These are phyloP conservation scores for Albophoma yamanashiensis DNA, from an alignment of 2,329 filamentous ascomycete species.

Conservation along the genomic window DNA sequence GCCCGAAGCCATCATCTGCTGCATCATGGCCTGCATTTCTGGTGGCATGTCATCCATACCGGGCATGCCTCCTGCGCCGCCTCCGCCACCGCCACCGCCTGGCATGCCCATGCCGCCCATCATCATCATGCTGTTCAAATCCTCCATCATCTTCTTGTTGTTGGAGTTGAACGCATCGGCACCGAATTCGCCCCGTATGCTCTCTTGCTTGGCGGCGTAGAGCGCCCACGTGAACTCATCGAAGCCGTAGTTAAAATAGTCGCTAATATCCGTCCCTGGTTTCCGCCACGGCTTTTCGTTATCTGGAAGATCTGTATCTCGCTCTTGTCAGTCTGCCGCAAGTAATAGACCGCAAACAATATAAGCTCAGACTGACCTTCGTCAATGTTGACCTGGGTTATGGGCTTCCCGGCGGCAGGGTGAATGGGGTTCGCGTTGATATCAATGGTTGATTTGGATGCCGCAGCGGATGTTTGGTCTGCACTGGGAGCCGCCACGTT, in stretches of 20 bases:
- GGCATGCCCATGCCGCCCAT: constrained; percentile 38
- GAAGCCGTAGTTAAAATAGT: constrained; percentile 99
- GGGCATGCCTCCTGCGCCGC: constrained; percentile 29
- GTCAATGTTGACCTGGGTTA: constrained; percentile 67
- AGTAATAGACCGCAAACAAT: not conserved
- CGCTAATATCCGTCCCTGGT: constrained; percentile 85
- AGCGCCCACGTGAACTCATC: constrained; percentile 97
- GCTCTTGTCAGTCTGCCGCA: constrained; percentile 5
- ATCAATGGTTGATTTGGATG: constrained; percentile 75
- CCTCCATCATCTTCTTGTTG: constrained; percentile 71
- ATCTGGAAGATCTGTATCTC: constrained; percentile 49
- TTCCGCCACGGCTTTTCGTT: constrained; percentile 93
- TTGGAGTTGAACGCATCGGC: constrained; percentile 51
- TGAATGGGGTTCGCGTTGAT: constrained; percentile 75
- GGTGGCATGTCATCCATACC: constrained; percentile 54
- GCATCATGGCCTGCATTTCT: constrained; percentile 60
- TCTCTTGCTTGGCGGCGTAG: constrained; percentile 83
- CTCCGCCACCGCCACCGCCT: constrained; percentile 20
- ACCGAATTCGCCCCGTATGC: constrained; percentile 63
- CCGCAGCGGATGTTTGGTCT: constrained; percentile 48
- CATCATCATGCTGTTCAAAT: constrained; percentile 61
- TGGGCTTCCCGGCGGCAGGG: constrained; percentile 68
- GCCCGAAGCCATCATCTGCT: constrained; percentile 56
- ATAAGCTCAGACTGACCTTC: constrained; percentile 33
- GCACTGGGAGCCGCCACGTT: constrained; percentile 31